Percentiles rank a stretch among this genome's conserved stretches.
Conservation (phyloP, 2,329 filamentous ascomycete genomes). For the Fusarium clavum region DNA sequence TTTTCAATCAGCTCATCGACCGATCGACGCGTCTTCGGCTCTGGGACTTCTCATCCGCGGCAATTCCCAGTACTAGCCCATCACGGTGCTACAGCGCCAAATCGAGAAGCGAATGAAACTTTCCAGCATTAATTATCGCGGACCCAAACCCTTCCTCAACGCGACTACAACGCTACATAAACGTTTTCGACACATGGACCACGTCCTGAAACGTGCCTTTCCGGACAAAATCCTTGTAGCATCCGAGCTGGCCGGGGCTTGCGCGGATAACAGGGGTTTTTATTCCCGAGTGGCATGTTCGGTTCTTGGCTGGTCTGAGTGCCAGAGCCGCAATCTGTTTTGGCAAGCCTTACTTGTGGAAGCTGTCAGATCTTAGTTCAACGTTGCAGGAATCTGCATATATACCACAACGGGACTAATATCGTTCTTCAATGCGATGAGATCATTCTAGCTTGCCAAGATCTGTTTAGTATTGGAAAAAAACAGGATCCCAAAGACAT, state of each 20-base stretch:
- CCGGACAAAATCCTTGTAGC: neutral
- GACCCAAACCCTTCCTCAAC: neutral
- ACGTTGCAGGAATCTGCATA: neutral
- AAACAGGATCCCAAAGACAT: neutral
- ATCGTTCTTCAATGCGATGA: neutral
- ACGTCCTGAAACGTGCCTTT: conserved; percentile 11
- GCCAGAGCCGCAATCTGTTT: conserved; percentile 12
- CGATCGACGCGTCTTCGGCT: neutral
- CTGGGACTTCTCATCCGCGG: neutral
- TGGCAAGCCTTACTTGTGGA: conserved; percentile 1
- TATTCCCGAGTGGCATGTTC: conserved; percentile 1
- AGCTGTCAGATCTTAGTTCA: neutral
- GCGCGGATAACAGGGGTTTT: conserved; percentile 1
- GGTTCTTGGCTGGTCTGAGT: neutral
- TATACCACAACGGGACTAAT: neutral
- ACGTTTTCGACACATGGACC: neutral
- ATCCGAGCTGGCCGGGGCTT: neutral
- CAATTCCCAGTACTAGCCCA: neutral
- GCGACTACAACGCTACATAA: neutral
- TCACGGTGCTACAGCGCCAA: neutral
- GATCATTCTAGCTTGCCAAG: neutral
- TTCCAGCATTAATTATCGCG: neutral
- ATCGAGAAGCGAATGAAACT: conserved; percentile 2
- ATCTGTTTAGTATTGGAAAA: neutral
- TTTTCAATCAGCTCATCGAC: neutral